phyloP scores from a whole-genome alignment of 257 asterid species.

The Coffea eugenioides region DNA sequence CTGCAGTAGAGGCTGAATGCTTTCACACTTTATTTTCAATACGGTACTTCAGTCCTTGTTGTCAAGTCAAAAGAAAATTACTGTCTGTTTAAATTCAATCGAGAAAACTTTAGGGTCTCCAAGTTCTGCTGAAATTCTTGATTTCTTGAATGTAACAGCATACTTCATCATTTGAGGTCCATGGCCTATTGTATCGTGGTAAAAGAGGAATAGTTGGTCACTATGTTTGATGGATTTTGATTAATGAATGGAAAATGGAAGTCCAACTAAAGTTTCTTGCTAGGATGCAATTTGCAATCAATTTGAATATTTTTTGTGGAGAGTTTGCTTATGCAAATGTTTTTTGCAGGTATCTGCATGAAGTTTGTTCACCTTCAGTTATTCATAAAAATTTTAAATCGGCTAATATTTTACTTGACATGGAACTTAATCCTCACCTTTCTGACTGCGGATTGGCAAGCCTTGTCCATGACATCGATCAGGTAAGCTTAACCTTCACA shows the following conservation, averaged over 20 bases:
- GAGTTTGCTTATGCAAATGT: constrained; percentile 21
- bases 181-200: not conserved
- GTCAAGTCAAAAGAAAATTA: not conserved
- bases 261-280: not conserved
- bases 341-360: constrained; percentile 81
- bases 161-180: not conserved
- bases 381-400: constrained; percentile 86
- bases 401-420: constrained; percentile 77
- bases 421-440: constrained; percentile 91
- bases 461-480: constrained; percentile 71
- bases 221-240: not conserved
- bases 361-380: constrained; percentile 88
- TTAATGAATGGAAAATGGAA: not conserved
- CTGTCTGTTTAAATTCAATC: not conserved
- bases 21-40: not conserved
- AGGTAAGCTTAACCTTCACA: constrained; percentile 39
- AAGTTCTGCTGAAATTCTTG: not conserved
- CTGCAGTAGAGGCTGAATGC: not conserved
- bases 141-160: not conserved
- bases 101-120: not conserved
- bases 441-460: constrained; percentile 82
- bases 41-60: not conserved
- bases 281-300: not conserved
- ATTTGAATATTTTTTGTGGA: not conserved
- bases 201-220: not conserved